Evolutionary conservation across 1,139 yeast genomes (phyloP), one percentile per base, ranked within the genome.

Genomic region (Diutina ranongensis): DNA sequence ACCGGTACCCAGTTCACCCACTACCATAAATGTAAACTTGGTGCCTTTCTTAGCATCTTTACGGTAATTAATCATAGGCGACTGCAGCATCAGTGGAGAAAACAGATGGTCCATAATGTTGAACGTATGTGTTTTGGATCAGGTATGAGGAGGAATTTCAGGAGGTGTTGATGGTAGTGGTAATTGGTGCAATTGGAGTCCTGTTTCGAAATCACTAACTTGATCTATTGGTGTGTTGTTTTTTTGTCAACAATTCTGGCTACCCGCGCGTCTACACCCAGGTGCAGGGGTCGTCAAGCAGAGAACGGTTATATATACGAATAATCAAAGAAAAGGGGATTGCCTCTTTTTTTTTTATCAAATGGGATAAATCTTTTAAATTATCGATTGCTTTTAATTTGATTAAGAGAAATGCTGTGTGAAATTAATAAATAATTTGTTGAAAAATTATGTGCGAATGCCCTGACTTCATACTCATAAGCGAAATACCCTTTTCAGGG

Each of bases 11-110:
- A 54, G 58, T 46, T 59, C 63, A 4, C 63, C 63, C 8, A 56
- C 61, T 35, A 57, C 60, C 62, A 59, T 57, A 49, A 59, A 57
- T 45, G 63, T 57, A 63, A 88, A 86, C 56, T 87, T 82, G 56
- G 86, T 75, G 44, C 94, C 96, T 58, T 87, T 83, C 59, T 82
- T 83, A 56, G 83, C 79, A 57, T 86, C 94, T 60, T 84, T 85
- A 63, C 73, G 68, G 63, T 62, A 71, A 56, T 70, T 69, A 54
- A 71, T 69, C 67, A 71, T 67, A 44, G 76, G 74, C 22, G 75
- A 68, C 52, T 67, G 64, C 48, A 50, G 51, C 46, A 58, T 56
- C 60, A 60, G 60, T 28, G 70, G 70, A 44, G 63, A 68, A 50
- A 56, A 65, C 36, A 59, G 55, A 48, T 64, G 63, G 50, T 60